Evolutionary conservation across 179 eudicot genomes (phyloP).

Genomic region (Sideroxylon spinosum): DNA sequence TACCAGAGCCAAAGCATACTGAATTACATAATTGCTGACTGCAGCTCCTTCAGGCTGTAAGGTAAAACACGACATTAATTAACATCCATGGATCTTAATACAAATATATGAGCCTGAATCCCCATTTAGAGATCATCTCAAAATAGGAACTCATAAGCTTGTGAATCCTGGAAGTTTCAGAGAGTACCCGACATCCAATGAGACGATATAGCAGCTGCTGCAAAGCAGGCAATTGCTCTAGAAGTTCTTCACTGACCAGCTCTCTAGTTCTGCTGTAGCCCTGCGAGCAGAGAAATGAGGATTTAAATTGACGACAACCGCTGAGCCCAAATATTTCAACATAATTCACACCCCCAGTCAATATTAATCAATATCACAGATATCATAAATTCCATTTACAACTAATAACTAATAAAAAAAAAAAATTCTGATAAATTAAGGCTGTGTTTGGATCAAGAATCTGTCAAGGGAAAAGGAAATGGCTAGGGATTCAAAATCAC

Average conservation of each 20-base stretch:
- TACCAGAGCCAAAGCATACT: conserved; percentile 91
- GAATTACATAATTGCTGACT: conserved; percentile 71
- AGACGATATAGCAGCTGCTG: conserved; percentile 85
- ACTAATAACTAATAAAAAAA: too few relatives aligned
- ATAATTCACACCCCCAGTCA: not conserved
- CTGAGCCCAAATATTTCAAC: not conserved
- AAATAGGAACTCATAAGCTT: conserved; percentile 5
- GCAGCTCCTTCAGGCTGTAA: conserved; percentile 96
- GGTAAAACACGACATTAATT: conserved; percentile 12
- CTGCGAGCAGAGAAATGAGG: conserved; percentile 29
- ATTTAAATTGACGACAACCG: not conserved
- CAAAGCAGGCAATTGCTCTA: conserved; percentile 87
- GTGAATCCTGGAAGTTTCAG: not conserved
- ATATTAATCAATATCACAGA: too few relatives aligned
- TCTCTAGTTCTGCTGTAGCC: conserved; percentile 86
- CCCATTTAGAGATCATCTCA: not conserved
- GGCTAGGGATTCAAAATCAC: too few relatives aligned
- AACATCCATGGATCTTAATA: not conserved
- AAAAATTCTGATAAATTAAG: too few relatives aligned
- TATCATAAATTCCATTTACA: too few relatives aligned
- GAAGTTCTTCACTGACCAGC: conserved; percentile 61
- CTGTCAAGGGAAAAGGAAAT: too few relatives aligned
- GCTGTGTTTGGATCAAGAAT: too few relatives aligned
- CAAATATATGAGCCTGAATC: not conserved
- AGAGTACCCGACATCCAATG: conserved; percentile 78